phyloP scores from a whole-genome alignment of 2,329 filamentous ascomycete genomes.

The Aspergillus sp. region DNA sequence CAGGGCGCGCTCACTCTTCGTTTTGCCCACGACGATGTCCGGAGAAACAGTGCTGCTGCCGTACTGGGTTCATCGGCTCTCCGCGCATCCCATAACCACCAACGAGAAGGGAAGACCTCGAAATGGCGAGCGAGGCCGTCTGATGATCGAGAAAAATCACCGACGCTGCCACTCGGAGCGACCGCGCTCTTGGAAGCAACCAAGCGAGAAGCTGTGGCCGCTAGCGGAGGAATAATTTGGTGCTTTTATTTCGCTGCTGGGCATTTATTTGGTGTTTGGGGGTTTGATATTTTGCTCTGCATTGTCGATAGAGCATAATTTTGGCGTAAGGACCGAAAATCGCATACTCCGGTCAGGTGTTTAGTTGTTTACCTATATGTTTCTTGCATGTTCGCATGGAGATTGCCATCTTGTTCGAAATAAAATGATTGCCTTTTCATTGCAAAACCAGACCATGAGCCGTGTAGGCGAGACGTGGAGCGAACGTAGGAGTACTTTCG shows the following conservation, averaged over 20 bases:
- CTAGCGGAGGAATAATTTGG: conserved; percentile 30
- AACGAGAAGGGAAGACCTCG: conserved; percentile 4
- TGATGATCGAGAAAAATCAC: conserved; percentile 28
- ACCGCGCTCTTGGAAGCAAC: conserved; percentile 37
- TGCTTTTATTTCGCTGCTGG: not conserved
- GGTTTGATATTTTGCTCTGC: not conserved
- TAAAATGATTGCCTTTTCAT: not conserved
- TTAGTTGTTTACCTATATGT: not conserved
- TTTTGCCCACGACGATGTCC: conserved; percentile 26
- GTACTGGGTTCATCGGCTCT: conserved; percentile 21
- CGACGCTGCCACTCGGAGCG: conserved; percentile 40
- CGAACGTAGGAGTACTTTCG: too few species aligned
- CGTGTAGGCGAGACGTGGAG: too few species aligned
- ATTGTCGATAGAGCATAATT: conserved; percentile 2
- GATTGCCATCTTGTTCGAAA: not conserved
- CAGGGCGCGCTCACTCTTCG: conserved; percentile 32
- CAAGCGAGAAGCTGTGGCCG: conserved; percentile 37
- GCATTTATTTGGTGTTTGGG: not conserved
- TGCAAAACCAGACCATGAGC: too few species aligned
- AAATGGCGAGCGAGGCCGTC: conserved; percentile 3
- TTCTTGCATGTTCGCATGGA: not conserved
- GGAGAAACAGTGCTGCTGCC: conserved; percentile 21
- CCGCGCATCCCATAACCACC: conserved; percentile 5
- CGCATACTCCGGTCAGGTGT: not conserved
- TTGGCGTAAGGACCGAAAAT: not conserved